Evolutionary conservation across 2,329 filamentous ascomycete genomes (phyloP).

Genomic region (Elsinoe fawcettii): DNA sequence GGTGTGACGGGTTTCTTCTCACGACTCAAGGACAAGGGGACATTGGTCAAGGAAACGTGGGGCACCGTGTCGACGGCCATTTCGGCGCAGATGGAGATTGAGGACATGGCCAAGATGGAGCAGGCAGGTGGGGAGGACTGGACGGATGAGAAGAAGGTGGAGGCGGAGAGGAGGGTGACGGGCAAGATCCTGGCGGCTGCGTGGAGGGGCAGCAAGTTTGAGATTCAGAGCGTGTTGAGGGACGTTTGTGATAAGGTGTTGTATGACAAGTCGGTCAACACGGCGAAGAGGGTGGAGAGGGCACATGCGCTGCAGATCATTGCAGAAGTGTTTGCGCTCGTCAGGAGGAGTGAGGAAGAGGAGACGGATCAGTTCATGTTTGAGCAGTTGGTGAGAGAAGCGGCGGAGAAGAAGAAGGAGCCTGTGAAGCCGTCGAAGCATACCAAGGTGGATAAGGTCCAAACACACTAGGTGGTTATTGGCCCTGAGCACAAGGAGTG

Average conservation of each 20-base stretch:
- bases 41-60: constrained; percentile 96
- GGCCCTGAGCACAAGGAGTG: background rate
- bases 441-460: constrained; percentile 37
- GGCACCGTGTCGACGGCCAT: constrained; percentile 94
- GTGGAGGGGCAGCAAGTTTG: constrained; percentile 93
- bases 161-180: constrained; percentile 92
- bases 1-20: constrained; percentile 94
- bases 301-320: constrained; percentile 83
- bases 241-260: constrained; percentile 90
- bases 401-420: constrained; percentile 85
- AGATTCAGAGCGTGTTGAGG: constrained; percentile 90
- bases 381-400: constrained; percentile 94
- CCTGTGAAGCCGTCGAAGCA: constrained; percentile 51
- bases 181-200: constrained; percentile 97
- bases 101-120: constrained; percentile 96
- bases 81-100: constrained; percentile 95
- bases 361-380: constrained; percentile 99
- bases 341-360: constrained; percentile 63
- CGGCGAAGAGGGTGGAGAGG: constrained; percentile 80
- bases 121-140: constrained; percentile 92
- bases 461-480: constrained; percentile 4
- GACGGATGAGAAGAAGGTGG: constrained; percentile 94
- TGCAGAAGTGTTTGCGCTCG: constrained; percentile 82
- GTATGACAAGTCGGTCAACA: constrained; percentile 67
- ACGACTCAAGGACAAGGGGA: constrained; percentile 91